Conservation (phyloP, 2,329 filamentous ascomycete genomes). For the Aspergillus glaucus region DNA sequence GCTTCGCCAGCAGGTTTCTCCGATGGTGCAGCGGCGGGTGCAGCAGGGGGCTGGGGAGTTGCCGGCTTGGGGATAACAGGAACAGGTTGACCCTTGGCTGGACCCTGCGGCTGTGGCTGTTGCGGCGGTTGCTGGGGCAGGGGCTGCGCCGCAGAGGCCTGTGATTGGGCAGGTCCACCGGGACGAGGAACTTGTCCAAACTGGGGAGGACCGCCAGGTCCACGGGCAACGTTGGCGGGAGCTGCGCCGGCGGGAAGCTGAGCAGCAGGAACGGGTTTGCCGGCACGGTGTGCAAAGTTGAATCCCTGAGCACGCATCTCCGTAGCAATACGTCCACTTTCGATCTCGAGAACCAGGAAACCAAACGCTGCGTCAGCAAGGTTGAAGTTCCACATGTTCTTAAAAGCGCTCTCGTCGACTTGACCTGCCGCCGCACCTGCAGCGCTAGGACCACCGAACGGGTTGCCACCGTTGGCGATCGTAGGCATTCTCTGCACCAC, state of each 20-base stretch:
- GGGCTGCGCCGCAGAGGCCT: constrained; percentile 25
- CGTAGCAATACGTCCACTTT: constrained; percentile 90
- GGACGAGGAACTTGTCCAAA: constrained; percentile 33
- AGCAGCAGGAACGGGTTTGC: constrained; percentile 52
- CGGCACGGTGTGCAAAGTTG: constrained; percentile 94
- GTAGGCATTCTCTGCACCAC: constrained; percentile 98
- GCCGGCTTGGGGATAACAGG: constrained; percentile 37
- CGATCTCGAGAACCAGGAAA: constrained; percentile 89
- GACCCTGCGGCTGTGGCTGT: constrained; percentile 27
- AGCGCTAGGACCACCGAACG: constrained; percentile 79
- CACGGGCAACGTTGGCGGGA: constrained; percentile 31
- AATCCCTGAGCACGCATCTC: constrained; percentile 99
- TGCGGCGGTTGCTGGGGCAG: constrained; percentile 24
- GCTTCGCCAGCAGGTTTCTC: constrained; percentile 46
- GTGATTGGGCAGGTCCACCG: constrained; percentile 20
- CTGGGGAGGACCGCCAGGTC: constrained; percentile 31
- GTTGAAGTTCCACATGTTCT: constrained; percentile 99
- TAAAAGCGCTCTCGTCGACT: constrained; percentile 97
- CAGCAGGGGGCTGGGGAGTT: constrained; percentile 33
- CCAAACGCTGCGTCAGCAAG: constrained; percentile 95
- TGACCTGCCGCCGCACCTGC: constrained; percentile 69
- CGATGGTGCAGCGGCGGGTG: constrained; percentile 37
- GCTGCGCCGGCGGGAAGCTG: constrained; percentile 26
- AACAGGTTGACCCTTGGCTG: constrained; percentile 16
- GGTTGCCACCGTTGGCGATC: constrained; percentile 90